Base-by-base conservation (phyloP, 192 early-diverging fungal species). In the Geranomyces variabilis region DNA sequence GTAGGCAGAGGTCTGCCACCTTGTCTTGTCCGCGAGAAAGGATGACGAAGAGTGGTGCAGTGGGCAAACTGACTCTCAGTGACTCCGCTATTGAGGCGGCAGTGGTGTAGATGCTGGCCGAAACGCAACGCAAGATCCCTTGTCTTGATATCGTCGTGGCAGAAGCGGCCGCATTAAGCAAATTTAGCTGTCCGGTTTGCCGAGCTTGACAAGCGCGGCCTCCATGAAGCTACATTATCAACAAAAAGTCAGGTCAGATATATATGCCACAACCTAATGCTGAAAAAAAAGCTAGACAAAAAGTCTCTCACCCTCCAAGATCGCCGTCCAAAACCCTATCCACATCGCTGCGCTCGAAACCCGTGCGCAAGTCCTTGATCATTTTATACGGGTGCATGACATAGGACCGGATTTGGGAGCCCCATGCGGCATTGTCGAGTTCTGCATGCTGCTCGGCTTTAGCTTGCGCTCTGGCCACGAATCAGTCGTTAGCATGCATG, bases 331-430 rank as follows among this genome's bases (percentile, higher is more conserved):
- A 58, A 21, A 87, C 79, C 13, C 71, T 64, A 8, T 82, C 67
- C 8, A 83, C 79, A 71, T 87, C 77, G 17, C 79, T 31, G 0
- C 81, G 67, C 30, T 81, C 72, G 55, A 76, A 76, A 3, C 86
- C 86, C 19, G 78, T 83, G 41, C 84, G 73, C 41, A 76, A 47
- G 63, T 89, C 88, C 66, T 89, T 89, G 36, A 87, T 82, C 80
- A 87, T 77, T 55, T 87, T 83, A 63, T 87, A 86, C 12, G 88
- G 88, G 14, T 87, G 84, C 65, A 87, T 29, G 29, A 89, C 86
- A 56, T 89, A 89, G 5, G 78, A 79, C 21, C 83, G 80, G 58
- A 87, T 82, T 69, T 89, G 88, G 17, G 75, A 81, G 33, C 88
- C 88, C 84, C 86, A 89, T 15, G 77, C 77, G 48, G 80, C 84